Evolutionary conservation across 345 rosid genomes (phyloP).

Genomic region (Hevea brasiliensis): DNA sequence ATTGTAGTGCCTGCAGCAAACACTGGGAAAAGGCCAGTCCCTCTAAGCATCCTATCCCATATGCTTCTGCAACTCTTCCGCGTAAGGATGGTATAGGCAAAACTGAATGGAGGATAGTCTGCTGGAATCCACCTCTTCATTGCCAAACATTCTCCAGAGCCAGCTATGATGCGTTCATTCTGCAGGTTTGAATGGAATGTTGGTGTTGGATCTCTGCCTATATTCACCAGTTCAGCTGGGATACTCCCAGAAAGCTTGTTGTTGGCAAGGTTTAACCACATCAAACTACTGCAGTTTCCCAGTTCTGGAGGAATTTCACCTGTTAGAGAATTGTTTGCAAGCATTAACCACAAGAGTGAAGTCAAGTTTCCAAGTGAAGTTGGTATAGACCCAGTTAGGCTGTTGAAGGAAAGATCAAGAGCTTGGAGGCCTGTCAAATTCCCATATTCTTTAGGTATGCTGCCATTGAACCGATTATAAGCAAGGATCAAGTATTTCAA

Average conservation of each 20-base stretch:
- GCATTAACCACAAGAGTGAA: constrained; percentile 87
- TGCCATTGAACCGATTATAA: constrained; percentile 57
- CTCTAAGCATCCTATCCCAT: constrained; percentile 76
- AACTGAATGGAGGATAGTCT: constrained; percentile 82
- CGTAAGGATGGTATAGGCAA: constrained; percentile 61
- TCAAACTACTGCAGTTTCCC: constrained; percentile 74
- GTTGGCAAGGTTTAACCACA: constrained; percentile 87
- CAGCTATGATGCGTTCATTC: constrained; percentile 37
- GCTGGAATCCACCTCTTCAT: constrained; percentile 97
- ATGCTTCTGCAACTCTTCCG: constrained; percentile 68
- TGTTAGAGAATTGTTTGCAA: constrained; percentile 67
- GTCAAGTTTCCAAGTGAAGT: constrained; percentile 60
- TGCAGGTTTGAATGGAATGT: constrained; percentile 57
- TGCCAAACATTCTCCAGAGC: constrained; percentile 72
- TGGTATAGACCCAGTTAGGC: constrained; percentile 66
- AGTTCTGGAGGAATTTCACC: constrained; percentile 70
- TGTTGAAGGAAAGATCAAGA: constrained; percentile 84
- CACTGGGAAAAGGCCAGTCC: constrained; percentile 62
- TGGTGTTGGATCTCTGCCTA: constrained; percentile 54
- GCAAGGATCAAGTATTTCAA: constrained; percentile 69
- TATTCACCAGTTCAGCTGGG: constrained; percentile 57
- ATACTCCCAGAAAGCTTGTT: constrained; percentile 64
- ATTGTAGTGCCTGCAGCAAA: constrained; percentile 43
- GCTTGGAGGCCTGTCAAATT: constrained; percentile 57
- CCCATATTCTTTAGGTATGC: constrained; percentile 73